Base-by-base conservation (phyloP, 2,329 filamentous ascomycete genomes). In the Penicillium sp. region DNA sequence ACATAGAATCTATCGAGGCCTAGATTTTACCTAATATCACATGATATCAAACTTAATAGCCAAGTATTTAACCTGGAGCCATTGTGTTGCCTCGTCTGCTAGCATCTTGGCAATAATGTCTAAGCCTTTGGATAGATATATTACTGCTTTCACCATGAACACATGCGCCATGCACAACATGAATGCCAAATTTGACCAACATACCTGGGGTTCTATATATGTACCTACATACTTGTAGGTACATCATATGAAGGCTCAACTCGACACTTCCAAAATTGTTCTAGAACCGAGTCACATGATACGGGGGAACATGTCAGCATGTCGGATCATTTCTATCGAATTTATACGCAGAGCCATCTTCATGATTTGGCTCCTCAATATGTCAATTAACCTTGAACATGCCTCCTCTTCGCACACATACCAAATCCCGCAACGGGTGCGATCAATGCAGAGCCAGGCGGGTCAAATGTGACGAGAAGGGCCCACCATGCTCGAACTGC, bases 401-500 rank as follows among this genome's bases (percentile, higher is more conserved):
- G 55, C 59, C 61, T 34, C 65, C 53, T 39, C 53, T 57, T 2
- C 60, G 54, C 50, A 35, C 59, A 2, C 64, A 67, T 43, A 65
- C 55, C 8, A 67, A 67, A 49, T 67, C 65, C 20, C 61, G 62
- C 26, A 62, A 65, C 39, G 65, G 65, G 18, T 67, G 65, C 52
- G 65, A 67, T 37, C 47, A 62, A 32, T 67, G 65, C 39, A 60
- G 62, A 34, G 42, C 22, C 4, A 50, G 62, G 43, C 55, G 58
- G 31, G 61, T 64, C 18, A 66, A 71, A 59, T 73, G 71, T 51
- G 70, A 73, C 37, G 70, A 73, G 56, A 58, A 56, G 39, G 65
- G 65, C 7, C 69, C 71, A 10, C 66, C 67, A 20, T 73, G 71
- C 48, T 57, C 57, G 2, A 71, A 73, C 34, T 73, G 70, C 50